A percentile compares a stretch with the other conserved stretches of the same genome.
These are phyloP conservation scores for Voacanga thouarsii DNA, from an alignment of 257 asterid genomes.

Conservation along the genomic window DNA sequence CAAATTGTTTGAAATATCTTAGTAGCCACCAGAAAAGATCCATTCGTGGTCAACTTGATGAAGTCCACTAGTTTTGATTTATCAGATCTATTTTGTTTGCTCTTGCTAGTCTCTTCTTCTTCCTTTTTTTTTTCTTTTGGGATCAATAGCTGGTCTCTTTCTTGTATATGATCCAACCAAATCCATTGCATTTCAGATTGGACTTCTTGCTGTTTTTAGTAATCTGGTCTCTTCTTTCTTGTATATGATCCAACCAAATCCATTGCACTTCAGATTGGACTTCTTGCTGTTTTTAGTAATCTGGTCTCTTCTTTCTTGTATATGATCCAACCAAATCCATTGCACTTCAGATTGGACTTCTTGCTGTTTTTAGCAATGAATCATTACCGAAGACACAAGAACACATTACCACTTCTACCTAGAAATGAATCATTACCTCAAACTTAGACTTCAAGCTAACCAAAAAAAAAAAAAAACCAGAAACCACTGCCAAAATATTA, in stretches of 20 bases:
- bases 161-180: background rate
- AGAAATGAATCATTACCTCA: conserved; percentile 9
- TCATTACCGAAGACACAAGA: background rate
- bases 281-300: background rate
- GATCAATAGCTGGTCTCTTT: no score
- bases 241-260: background rate
- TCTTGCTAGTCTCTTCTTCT: no score
- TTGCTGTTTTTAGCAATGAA: background rate
- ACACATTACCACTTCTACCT: background rate
- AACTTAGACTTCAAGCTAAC: conserved; percentile 29
- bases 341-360: background rate
- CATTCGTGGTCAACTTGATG: background rate
- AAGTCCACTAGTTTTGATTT: background rate
- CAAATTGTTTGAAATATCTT: no score
- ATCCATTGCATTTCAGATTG: background rate
- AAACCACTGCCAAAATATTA: background rate
- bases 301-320: background rate
- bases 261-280: background rate
- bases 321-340: background rate
- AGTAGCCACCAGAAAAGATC: no score
- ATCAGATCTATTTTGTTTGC: no score
- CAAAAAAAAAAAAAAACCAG: background rate
- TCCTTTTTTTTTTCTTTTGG: no score
- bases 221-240: no score
- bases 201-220: background rate